Conservation (phyloP, 352 stramenopile species). For the Globisporangium iwayamae region DNA sequence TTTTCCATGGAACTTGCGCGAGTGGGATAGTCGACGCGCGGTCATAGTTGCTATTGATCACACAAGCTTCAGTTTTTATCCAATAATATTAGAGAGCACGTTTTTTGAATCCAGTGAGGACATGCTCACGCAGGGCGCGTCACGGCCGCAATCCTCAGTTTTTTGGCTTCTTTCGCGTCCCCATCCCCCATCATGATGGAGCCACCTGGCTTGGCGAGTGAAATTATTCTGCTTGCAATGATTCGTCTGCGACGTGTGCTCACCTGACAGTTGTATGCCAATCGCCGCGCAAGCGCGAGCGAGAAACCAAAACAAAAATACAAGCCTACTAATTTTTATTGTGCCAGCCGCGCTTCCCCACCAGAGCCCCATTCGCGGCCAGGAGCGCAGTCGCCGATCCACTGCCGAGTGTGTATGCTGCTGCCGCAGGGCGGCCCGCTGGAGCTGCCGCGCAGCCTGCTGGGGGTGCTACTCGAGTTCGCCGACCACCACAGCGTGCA, state of each 20-base stretch:
- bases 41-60: background rate
- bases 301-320: background rate
- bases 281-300: no score
- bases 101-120: background rate
- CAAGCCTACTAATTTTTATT: background rate
- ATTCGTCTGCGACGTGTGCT: conserved; percentile 14
- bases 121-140: conserved; percentile 1
- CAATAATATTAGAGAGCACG: no score
- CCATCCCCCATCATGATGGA: conserved; percentile 5
- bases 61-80: background rate
- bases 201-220: background rate
- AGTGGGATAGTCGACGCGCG: background rate
- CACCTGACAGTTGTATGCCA: conserved; percentile 4
- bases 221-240: background rate
- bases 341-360: background rate
- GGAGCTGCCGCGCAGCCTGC: conserved; percentile 23
- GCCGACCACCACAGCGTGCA: conserved; percentile 26
- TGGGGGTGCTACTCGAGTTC: conserved; percentile 27
- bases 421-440: conserved; percentile 1
- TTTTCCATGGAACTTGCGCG: no score
- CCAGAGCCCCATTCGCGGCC: conserved; percentile 20
- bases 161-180: background rate
- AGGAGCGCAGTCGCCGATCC: conserved; percentile 21
- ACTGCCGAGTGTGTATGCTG: background rate
- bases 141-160: conserved; percentile 3